Conservation (phyloP, 148 eudicot species). For the Rhododendron kiyosumense region DNA sequence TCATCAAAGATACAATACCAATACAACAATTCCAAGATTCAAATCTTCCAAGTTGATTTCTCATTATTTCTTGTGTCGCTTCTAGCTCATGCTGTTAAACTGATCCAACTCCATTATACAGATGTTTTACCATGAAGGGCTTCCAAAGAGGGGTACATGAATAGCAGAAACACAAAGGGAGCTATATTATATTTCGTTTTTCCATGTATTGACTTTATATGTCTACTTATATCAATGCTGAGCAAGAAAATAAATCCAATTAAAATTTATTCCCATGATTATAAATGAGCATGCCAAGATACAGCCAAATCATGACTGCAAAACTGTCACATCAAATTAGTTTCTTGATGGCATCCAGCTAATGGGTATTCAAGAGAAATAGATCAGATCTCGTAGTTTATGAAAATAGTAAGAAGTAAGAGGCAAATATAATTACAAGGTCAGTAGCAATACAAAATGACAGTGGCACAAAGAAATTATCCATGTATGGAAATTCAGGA, state of each 20-base stretch:
- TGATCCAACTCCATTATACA: not conserved
- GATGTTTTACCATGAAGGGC: not conserved
- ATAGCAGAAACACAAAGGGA: not conserved
- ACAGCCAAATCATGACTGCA: not conserved
- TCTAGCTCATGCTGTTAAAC: not conserved
- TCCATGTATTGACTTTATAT: not conserved
- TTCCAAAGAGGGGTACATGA: not conserved
- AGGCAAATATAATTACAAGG: not conserved
- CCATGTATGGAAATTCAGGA: not conserved
- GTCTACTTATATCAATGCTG: not conserved
- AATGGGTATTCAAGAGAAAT: not conserved
- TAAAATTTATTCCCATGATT: not conserved
- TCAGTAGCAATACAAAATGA: not conserved
- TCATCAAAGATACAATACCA: no score
- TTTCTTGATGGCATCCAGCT: not conserved
- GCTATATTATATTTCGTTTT: not conserved
- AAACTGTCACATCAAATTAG: not conserved
- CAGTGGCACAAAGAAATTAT: not conserved
- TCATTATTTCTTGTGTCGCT: slow-evolving; percentile 9
- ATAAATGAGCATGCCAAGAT: not conserved
- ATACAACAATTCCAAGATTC: not conserved
- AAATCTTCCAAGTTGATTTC: slow-evolving; percentile 3
- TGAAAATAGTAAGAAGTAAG: not conserved
- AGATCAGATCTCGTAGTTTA: not conserved
- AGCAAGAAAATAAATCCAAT: no score